Conservation (phyloP, 2,329 filamentous ascomycete species). For the Mycosphaerelloides madeirae region DNA sequence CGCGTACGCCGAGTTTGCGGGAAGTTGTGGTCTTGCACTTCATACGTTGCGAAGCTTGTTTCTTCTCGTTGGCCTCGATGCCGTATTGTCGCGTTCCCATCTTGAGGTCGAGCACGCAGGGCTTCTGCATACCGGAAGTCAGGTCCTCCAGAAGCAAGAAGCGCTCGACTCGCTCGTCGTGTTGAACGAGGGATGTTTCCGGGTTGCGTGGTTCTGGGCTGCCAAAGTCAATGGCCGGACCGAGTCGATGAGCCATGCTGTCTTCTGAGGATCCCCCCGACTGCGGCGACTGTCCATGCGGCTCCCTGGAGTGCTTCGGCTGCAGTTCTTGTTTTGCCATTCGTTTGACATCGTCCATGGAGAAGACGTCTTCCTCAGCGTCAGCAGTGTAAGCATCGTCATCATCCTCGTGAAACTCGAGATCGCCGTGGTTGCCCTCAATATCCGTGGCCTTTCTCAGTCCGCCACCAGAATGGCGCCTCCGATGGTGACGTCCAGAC, state of each 20-base stretch:
- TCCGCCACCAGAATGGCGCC: slow-evolving; percentile 82
- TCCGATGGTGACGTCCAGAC: slow-evolving; percentile 36
- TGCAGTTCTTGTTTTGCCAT: slow-evolving; percentile 2
- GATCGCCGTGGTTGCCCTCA: slow-evolving; percentile 59
- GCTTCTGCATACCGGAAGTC: slow-evolving; percentile 91
- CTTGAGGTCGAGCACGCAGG: slow-evolving; percentile 95
- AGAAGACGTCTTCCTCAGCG: slow-evolving; percentile 66
- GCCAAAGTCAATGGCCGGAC: slow-evolving; percentile 28
- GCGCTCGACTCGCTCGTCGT: slow-evolving; percentile 71
- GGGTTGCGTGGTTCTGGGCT: slow-evolving; percentile 36
- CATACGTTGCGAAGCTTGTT: slow-evolving; percentile 83
- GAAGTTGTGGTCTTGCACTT: slow-evolving; percentile 94
- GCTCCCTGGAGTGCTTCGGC: no score
- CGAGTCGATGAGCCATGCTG: slow-evolving; percentile 17
- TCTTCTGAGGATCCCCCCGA: not conserved
- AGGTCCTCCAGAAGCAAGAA: slow-evolving; percentile 92
- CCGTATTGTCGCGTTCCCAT: slow-evolving; percentile 98
- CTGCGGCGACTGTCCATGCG: not conserved
- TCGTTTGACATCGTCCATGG: slow-evolving; percentile 55
- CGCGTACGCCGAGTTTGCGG: slow-evolving; percentile 79
- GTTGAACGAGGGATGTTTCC: slow-evolving; percentile 43
- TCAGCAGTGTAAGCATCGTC: slow-evolving; percentile 74
- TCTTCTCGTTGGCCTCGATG: slow-evolving; percentile 84
- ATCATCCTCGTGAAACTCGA: slow-evolving; percentile 80
- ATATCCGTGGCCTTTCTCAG: slow-evolving; percentile 68